Evolutionary conservation across 345 rosid species (phyloP), one percentile per base, ranked within the genome.

Genomic region (Linum trigynum): DNA sequence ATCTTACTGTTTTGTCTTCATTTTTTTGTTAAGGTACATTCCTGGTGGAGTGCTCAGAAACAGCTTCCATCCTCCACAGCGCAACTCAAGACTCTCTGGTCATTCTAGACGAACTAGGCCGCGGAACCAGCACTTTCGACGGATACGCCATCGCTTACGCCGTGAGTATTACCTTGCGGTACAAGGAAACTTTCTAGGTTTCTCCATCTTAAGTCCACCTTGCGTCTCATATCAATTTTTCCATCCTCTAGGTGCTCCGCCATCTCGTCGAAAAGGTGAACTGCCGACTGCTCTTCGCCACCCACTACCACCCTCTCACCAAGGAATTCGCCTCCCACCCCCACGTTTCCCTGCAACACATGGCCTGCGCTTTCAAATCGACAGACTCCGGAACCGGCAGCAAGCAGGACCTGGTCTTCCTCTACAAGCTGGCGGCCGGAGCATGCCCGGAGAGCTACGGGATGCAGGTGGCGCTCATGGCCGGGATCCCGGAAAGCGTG

Each of bases 81-180:
- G 97, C 98, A 72, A 88, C 97, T 14, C 86, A 85, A 74, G 89
- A 90, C 81, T 88, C 98, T 55, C 82, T 92, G 14, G 96, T 92
- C 59, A 74, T 92, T 80, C 97, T 92, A 48, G 97, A 90, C 67
- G 98, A 92, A 68, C 79, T 92, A 53, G 98, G 98, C 64, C 94
- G 97, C 56, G 98, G 97, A 75, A 90, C 98, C 37, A 92, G 98
- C 81, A 92, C 97, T 67, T 92, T 88, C 67, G 97, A 90, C 61
- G 97, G 99, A 69, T 94, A 94, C 67, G 92, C 99, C 77, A 90
- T 90, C 55, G 97, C 96, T 57, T 94, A 86, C 65, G 89, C 97
- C 2, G 99, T 94, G 71, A 81, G 85, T 48, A 50, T 38, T 57
- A 42, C 38, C 45, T 61, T 8, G 36, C 39, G 35, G 7, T 9